Conservation (phyloP, 208 protist species). For the Trypanosoma caninum region DNA sequence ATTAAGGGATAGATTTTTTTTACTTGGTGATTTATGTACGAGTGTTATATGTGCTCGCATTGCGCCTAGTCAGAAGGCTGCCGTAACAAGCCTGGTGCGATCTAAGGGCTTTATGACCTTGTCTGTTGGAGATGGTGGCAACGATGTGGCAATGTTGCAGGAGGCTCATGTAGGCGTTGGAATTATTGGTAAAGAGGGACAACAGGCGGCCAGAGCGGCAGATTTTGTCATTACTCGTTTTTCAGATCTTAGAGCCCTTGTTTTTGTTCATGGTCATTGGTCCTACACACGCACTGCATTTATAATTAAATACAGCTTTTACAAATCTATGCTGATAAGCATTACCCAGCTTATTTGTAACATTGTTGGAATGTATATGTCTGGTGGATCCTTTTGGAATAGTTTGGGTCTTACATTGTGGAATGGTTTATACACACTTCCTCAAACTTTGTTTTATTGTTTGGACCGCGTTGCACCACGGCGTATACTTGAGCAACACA, state of each 20-base stretch:
- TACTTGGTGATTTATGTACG: conserved; percentile 52
- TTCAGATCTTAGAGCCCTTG: conserved; percentile 85
- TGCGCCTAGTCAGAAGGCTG: conserved; percentile 94
- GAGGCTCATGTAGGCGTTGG: conserved; percentile 92
- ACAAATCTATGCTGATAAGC: conserved; percentile 95
- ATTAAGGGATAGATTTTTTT: conserved; percentile 42
- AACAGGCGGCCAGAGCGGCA: conserved; percentile 90
- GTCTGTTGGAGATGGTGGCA: conserved; percentile 95
- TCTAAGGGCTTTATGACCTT: conserved; percentile 69
- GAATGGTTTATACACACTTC: conserved; percentile 91
- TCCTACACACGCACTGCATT: conserved; percentile 90
- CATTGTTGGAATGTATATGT: conserved; percentile 52
- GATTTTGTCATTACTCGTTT: conserved; percentile 95
- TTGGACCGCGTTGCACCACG: conserved; percentile 83
- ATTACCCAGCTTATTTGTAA: conserved; percentile 93
- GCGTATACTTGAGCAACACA: conserved; percentile 61
- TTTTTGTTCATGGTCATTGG: conserved; percentile 95
- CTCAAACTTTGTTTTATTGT: conserved; percentile 87
- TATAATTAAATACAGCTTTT: conserved; percentile 97
- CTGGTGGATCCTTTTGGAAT: conserved; percentile 90
- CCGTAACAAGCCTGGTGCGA: conserved; percentile 77
- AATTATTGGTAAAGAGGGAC: conserved; percentile 90
- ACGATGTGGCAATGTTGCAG: conserved; percentile 96
- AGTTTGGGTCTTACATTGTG: conserved; percentile 84
- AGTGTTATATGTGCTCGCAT: conserved; percentile 94